Conservation (phyloP, 208 protist species). For the Naegleria gruberi region DNA sequence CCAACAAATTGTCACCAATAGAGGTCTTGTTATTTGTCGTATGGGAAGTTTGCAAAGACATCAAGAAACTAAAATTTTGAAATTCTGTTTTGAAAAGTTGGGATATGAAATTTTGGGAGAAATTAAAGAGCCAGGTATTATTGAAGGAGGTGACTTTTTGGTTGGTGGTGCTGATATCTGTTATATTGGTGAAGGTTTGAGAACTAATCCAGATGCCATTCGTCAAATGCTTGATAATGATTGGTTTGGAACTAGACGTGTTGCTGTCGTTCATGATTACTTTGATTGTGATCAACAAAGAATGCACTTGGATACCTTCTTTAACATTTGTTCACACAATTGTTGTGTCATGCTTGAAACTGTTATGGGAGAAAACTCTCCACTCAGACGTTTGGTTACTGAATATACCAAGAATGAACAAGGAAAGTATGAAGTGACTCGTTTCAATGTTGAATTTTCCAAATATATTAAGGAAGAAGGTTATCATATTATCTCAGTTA, state of each 20-base stretch:
- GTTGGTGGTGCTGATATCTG: constrained; percentile 42
- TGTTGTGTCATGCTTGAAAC: constrained; percentile 37
- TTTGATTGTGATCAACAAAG: constrained; percentile 47
- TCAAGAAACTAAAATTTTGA: constrained; percentile 50
- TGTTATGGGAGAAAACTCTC: constrained; percentile 34
- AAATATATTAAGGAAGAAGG: constrained; percentile 26
- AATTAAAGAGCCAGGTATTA: constrained; percentile 43
- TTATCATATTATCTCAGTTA: constrained; percentile 12
- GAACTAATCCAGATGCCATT: constrained; percentile 53
- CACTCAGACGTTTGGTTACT: constrained; percentile 37
- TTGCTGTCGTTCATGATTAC: constrained; percentile 51
- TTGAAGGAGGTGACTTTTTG: constrained; percentile 72
- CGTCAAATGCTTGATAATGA: constrained; percentile 64
- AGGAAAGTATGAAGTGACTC: constrained; percentile 21
- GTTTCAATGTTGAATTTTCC: constrained; percentile 19
- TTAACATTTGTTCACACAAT: constrained; percentile 35
- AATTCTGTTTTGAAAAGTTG: constrained; percentile 54
- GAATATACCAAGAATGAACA: constrained; percentile 33
- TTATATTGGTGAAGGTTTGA: constrained; percentile 59
- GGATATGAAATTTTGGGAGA: constrained; percentile 53
- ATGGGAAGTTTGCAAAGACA: constrained; percentile 45
- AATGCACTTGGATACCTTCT: constrained; percentile 56
- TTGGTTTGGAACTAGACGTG: constrained; percentile 51
- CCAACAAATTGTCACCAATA: constrained; percentile 61
- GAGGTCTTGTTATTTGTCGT: constrained; percentile 50